Percentiles rank a stretch among this genome's conserved stretches.
phyloP scores from a whole-genome alignment of 441 rosid genomes.

The Jatropha multifida region DNA sequence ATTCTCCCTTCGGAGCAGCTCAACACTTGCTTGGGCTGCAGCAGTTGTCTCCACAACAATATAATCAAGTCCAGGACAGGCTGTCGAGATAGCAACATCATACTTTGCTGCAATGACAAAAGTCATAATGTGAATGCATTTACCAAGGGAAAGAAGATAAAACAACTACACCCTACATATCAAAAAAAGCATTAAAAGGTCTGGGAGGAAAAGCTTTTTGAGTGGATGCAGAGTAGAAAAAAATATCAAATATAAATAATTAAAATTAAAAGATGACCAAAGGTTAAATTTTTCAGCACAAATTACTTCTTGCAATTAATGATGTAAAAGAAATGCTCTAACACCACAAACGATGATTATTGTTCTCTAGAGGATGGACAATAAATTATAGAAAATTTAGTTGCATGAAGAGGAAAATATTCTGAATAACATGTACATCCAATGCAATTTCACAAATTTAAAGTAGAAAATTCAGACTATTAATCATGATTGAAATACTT shows the following conservation, averaged over 20 bases:
- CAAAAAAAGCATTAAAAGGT: neutral
- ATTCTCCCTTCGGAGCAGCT: conserved; percentile 80
- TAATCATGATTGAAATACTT: neutral
- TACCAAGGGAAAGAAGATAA: neutral
- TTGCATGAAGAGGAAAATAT: conserved; percentile 2
- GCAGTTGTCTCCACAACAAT: conserved; percentile 93
- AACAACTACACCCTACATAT: neutral
- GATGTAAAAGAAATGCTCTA: neutral
- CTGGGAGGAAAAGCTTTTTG: neutral
- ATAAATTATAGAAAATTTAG: neutral
- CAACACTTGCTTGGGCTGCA: conserved; percentile 93
- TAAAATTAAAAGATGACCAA: neutral
- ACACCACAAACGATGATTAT: neutral
- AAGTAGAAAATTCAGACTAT: neutral
- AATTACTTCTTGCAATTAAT: neutral
- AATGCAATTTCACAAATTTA: neutral
- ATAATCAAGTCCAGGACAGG: conserved; percentile 87
- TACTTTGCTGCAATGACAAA: conserved; percentile 72
- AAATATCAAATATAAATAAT: neutral
- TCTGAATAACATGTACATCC: neutral
- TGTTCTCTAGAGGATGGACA: neutral
- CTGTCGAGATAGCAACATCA: conserved; percentile 94
- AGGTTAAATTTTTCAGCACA: neutral
- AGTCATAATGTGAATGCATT: conserved; percentile 3
- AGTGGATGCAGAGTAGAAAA: too few relatives aligned